A percentile compares a stretch with the other conserved stretches of the same genome.
These are phyloP conservation scores for Colletotrichum tropicale DNA, from an alignment of 2,329 filamentous ascomycete genomes.

Conservation along the genomic window DNA sequence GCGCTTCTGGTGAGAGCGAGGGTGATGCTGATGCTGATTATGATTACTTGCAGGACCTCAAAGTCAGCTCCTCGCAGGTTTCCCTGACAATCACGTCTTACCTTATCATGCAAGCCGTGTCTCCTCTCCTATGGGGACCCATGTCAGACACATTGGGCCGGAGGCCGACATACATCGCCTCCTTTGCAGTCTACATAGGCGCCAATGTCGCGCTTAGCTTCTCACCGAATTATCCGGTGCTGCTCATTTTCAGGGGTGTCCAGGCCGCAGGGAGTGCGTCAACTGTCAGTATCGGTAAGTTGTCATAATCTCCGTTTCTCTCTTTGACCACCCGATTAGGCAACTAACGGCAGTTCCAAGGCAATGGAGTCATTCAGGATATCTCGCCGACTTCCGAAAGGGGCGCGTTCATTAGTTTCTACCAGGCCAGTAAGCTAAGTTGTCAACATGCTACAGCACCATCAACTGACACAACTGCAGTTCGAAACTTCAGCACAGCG, in stretches of 20 bases:
- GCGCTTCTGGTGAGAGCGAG: background rate
- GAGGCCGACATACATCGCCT: constrained; percentile 46
- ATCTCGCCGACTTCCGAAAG: constrained; percentile 32
- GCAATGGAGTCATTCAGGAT: constrained; percentile 35
- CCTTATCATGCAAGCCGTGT: constrained; percentile 54
- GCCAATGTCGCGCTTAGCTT: constrained; percentile 51
- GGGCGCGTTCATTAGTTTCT: constrained; percentile 33
- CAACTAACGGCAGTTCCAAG: background rate
- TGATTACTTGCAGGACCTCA: constrained; percentile 25
- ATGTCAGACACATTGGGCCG: constrained; percentile 52
- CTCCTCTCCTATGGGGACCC: constrained; percentile 52
- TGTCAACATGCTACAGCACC: background rate
- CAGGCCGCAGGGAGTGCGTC: constrained; percentile 54
- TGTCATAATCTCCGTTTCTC: background rate
- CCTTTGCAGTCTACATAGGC: constrained; percentile 49
- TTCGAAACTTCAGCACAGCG: constrained; percentile 31
- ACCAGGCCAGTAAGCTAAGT: constrained; percentile 30
- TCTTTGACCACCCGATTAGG: background rate
- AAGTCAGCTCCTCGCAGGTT: constrained; percentile 32
- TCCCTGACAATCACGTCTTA: constrained; percentile 50
- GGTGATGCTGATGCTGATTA: background rate
- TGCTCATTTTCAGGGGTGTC: constrained; percentile 49
- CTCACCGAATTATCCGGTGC: constrained; percentile 42
- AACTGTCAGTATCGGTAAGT: constrained; percentile 48
- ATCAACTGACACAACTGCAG: background rate